Base-by-base conservation (phyloP, 2,329 filamentous ascomycete species). In the Fusarium gaditjirri region DNA sequence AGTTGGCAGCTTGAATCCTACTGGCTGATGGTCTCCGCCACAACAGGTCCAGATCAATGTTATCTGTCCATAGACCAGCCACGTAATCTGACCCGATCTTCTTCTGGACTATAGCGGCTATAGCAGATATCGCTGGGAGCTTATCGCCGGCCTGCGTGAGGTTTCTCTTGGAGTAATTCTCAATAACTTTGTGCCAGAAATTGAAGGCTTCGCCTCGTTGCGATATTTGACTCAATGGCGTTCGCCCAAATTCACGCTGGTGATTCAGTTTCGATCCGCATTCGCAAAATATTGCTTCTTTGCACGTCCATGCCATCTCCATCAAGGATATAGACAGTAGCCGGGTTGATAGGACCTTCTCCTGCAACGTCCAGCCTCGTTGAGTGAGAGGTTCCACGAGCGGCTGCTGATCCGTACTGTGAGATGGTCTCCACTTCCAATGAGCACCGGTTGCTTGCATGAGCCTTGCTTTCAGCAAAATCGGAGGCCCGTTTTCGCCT, bases 41-140 rank as follows among this genome's bases (percentile, higher is more conserved):
- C 16, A 75, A 52, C 8, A 78, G 60, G 33, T 77, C 76, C 25
- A 68, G 38, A n/a, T 72, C 49, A 17, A 78, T 71, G 23, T 75
- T 77, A n/a, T 73, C 55, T 4, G 39, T 38, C 79, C 79, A 81
- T 25, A 81, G 42, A 2, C 79, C 78, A 1, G 79, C 79, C 2
- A 73, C 61, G 52, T 80, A 81, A 13, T 74, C 53, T 19, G 75
- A 75, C 0, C 59, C 57, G 9, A 70, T 73, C 5, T 61, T 71
- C 38, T 68, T 61, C 35, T 73, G 72, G 38, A 80, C 49, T 8
- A 68, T 60, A 8, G 65, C 71, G 1, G 78, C 80, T 27, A 80
- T 64, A 2, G 77, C 78, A 6, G 78, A 78, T 41, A 81, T 75
- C 3, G 77, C 79, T 0, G 78, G 77, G 8, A 81, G 70, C 25